Base-by-base conservation (phyloP, 129 eudicot genomes). In the Tagetes erecta region DNA sequence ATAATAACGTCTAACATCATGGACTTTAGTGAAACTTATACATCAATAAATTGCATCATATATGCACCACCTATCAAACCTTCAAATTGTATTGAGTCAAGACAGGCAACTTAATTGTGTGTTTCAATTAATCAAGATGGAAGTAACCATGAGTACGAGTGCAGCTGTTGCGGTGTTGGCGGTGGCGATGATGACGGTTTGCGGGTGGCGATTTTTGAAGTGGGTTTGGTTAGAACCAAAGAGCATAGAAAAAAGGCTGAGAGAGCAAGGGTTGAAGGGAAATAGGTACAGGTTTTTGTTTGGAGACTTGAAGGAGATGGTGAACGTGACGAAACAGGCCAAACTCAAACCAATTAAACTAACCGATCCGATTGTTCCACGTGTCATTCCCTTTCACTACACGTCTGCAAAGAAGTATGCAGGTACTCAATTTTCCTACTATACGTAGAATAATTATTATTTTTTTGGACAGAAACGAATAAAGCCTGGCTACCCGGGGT, bases 231-330 rank as follows among this genome's bases (percentile, higher is more conserved):
- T 74, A 20, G 38, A 46, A 3, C 78, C 78, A 8, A 74, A 64
- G 45, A 20, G 13, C 37, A 7, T 45, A 13, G 78, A 74, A 13
- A 74, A n/a, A 31, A 41, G 7, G 10, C 59, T 74, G 0, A 74
- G 78, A 74, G 20, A 74, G 8, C 78, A 74, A 62, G 78, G 78
- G 12, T 20, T 74, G 46, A 62, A 35, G 3, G 78, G 78, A 44
- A 62, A 39, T 50, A 42, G n/a, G 0, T 74, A 74, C 78, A 45
- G 3, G n/a, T 38, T 74, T 3, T 64, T 74, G 13, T 44, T 42
- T 12, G 77, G 77, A 27, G 77, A 73, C 49, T 1, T 73, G 37
- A 57, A 73, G 3, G 68, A 58, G 77, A 58, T 46, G 78, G 68
- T 74, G 69, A 8, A 27, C 36, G 46, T 74, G 78, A 1, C 57